A percentile compares a stretch with the other conserved stretches of the same genome.
Conservation (phyloP, 2,329 filamentous ascomycete species). For the Calonectria montana region DNA sequence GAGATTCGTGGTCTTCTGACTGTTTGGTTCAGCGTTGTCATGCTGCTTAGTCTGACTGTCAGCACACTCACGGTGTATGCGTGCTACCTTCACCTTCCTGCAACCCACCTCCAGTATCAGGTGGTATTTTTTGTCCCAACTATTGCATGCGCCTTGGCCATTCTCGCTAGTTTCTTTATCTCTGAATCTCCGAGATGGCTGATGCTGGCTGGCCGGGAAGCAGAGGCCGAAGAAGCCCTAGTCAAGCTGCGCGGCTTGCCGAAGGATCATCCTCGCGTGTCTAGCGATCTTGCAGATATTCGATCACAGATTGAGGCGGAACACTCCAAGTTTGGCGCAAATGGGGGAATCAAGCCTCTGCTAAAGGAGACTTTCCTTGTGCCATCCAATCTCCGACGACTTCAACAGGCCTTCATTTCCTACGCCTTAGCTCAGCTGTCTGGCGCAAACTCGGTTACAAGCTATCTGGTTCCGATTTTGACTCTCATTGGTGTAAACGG, state of each 20-base stretch:
- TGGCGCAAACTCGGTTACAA: slow-evolving; percentile 56
- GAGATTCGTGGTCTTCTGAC: slow-evolving; percentile 53
- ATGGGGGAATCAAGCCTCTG: slow-evolving; percentile 34
- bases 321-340: slow-evolving; percentile 24
- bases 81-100: slow-evolving; percentile 32
- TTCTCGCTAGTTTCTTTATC: slow-evolving; percentile 48
- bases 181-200: slow-evolving; percentile 52
- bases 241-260: slow-evolving; percentile 42
- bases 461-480: slow-evolving; percentile 57
- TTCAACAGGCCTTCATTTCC: slow-evolving; percentile 51
- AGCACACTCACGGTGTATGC: slow-evolving; percentile 50
- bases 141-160: slow-evolving; percentile 38
- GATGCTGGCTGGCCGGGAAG: slow-evolving; percentile 43
- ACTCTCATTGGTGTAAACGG: slow-evolving; percentile 41
- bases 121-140: slow-evolving; percentile 41
- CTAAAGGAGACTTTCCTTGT: slow-evolving; percentile 52
- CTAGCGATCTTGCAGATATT: slow-evolving; percentile 46
- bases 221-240: slow-evolving; percentile 37
- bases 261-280: slow-evolving; percentile 38
- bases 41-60: slow-evolving; percentile 47
- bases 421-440: slow-evolving; percentile 56
- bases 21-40: slow-evolving; percentile 51
- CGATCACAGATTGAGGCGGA: slow-evolving; percentile 33
- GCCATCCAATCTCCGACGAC: slow-evolving; percentile 51
- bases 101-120: slow-evolving; percentile 41